Conservation (phyloP, 2,329 filamentous ascomycete genomes). For the Trichoderma sp. region DNA sequence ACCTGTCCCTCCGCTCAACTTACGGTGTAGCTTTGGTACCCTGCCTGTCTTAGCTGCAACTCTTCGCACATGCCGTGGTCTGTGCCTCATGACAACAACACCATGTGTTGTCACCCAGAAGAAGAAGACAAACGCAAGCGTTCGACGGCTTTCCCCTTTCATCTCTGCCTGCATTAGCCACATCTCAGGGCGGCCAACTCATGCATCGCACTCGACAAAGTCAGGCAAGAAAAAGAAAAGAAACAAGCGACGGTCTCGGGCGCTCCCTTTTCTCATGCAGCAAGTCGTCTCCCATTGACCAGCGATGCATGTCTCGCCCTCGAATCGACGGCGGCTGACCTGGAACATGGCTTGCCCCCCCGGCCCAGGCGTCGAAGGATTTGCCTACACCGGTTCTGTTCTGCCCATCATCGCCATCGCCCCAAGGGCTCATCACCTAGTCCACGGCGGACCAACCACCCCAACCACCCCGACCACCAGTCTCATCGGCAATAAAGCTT, state of each 20-base stretch:
- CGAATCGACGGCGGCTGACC: background rate
- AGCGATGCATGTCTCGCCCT: background rate
- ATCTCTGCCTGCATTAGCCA: constrained; percentile 5
- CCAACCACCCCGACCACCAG: constrained; percentile 14
- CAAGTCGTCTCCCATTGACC: background rate
- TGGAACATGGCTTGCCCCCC: background rate
- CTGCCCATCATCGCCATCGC: constrained; percentile 4
- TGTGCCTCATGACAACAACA: constrained; percentile 14
- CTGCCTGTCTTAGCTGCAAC: background rate
- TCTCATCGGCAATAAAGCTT: constrained; percentile 6
- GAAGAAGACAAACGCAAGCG: background rate
- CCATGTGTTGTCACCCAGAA: background rate
- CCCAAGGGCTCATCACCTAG: background rate
- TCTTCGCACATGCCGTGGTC: background rate
- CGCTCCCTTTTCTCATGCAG: background rate
- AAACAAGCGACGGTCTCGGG: background rate
- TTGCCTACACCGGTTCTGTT: background rate
- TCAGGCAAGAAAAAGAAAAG: background rate
- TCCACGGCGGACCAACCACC: constrained; percentile 3
- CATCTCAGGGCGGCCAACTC: background rate
- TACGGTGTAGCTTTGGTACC: constrained; percentile 6
- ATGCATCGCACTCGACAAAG: background rate
- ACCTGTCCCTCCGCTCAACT: background rate
- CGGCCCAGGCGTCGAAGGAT: constrained; percentile 3
- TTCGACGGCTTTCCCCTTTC: background rate